Conservation (phyloP, 2,329 filamentous ascomycete species). For the Neoarthrinium moseri region DNA sequence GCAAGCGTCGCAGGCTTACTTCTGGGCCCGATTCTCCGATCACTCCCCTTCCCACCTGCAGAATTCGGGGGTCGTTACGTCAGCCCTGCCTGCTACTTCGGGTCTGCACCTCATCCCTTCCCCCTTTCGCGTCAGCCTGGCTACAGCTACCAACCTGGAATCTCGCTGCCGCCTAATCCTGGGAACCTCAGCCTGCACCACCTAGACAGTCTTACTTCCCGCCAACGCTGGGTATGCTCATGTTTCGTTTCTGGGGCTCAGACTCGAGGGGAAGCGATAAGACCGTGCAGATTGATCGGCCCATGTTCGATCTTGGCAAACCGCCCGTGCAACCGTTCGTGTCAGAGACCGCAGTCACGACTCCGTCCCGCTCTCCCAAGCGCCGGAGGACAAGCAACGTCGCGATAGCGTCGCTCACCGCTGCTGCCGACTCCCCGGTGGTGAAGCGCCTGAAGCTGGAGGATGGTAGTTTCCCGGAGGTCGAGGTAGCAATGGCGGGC, state of each 20-base stretch:
- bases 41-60: conserved; percentile 11
- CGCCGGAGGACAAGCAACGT: conserved; percentile 30
- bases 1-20: conserved; percentile 1
- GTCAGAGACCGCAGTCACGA: conserved; percentile 20
- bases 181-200: conserved; percentile 8
- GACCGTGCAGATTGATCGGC: conserved; percentile 40
- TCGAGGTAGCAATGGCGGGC: conserved; percentile 19
- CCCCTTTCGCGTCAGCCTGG: conserved; percentile 16
- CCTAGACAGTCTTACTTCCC: conserved; percentile 4
- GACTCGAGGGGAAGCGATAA: conserved; percentile 58
- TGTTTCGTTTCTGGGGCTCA: conserved; percentile 63
- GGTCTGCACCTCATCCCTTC: conserved; percentile 22
- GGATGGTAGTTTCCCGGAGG: conserved; percentile 23
- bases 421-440: conserved; percentile 23
- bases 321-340: conserved; percentile 29
- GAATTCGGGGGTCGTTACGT: conserved; percentile 25
- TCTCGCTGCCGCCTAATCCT: conserved; percentile 1
- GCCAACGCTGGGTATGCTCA: conserved; percentile 51
- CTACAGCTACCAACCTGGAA: neutral
- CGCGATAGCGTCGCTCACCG: conserved; percentile 28
- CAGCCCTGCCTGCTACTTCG: conserved; percentile 25
- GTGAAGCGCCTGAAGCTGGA: conserved; percentile 43
- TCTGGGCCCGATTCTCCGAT: conserved; percentile 12
- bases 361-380: conserved; percentile 26
- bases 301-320: conserved; percentile 35